Evolutionary conservation across 768 basidiomycete species (phyloP).

Genomic region (Mycena indigotica): DNA sequence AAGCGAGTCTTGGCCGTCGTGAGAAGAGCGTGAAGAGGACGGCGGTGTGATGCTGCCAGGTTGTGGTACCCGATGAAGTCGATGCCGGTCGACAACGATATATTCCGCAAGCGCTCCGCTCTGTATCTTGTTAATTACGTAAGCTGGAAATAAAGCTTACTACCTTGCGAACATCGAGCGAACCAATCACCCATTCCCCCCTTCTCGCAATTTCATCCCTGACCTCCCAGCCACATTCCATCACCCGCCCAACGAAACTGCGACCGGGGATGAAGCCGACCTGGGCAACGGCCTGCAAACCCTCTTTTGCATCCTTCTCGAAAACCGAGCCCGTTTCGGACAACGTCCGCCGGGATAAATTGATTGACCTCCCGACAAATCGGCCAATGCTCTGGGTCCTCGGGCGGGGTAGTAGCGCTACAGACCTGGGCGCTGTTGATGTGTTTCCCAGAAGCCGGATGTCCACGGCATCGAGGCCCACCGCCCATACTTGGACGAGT

Average conservation of each 20-base stretch:
- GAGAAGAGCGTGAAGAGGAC: not conserved
- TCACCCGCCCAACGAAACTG: conserved; percentile 80
- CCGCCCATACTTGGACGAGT: conserved; percentile 89
- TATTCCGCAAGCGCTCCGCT: conserved; percentile 90
- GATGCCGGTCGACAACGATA: conserved; percentile 77
- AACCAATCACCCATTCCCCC: conserved; percentile 87
- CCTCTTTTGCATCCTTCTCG: conserved; percentile 19
- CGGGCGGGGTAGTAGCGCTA: not conserved
- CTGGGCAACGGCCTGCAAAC: conserved; percentile 30
- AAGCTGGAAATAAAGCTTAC: conserved; percentile 27
- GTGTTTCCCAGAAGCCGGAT: conserved; percentile 56
- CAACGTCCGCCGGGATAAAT: conserved; percentile 17
- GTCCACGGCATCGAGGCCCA: conserved; percentile 79
- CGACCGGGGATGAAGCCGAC: conserved; percentile 85
- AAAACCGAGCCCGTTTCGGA: conserved; percentile 15
- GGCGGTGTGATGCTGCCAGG: conserved; percentile 43
- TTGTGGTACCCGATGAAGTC: conserved; percentile 72
- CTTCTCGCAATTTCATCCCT: conserved; percentile 62
- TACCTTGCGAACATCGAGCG: conserved; percentile 81
- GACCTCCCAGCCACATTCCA: conserved; percentile 84
- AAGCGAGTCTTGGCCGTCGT: conserved; percentile 10
- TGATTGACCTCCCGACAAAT: conserved; percentile 17
- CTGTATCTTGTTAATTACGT: conserved; percentile 39
- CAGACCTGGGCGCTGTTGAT: not conserved
- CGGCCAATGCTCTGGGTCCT: conserved; percentile 22